Evolutionary conservation across 2,329 filamentous ascomycete genomes (phyloP), one percentile per base, ranked within the genome.

Genomic region (Aspergillus sp.): DNA sequence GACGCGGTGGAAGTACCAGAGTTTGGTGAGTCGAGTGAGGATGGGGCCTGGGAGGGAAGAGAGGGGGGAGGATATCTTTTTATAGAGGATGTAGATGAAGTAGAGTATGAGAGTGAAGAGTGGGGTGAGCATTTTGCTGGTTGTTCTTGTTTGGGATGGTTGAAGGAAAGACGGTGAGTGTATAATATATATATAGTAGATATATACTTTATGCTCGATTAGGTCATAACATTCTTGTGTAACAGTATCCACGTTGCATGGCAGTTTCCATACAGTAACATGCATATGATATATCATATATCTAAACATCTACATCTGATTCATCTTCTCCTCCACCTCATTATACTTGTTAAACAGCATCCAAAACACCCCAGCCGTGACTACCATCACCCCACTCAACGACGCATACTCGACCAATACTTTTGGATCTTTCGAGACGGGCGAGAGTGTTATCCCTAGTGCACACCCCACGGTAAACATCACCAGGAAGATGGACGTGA

Each of bases 1-100:
- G 5, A 74, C 59, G 4, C 61, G 60, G 3, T 49, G 49, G 10
- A 75, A 59, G 39, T 72, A 72, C 69, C 72, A 76, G 1, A 71
- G 50, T 2, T 65, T 59, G 4, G 69, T 71, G 45, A 75, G 69
- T 6, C 72, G 61, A 8, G 73, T 62, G 32, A 62, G 56, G 35
- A 72, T 67, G 0, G 73, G 74, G 0, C 74, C 73, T 0, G 73
- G 73, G 13, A 76, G 57, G 6, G 51, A 50, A 31, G 61, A 60
- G 4, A 71, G 59, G 3, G 70, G 70, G 10, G 63, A 64, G 3
- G 46, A 47, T 34, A 61, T 39, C 31, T 53, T 49, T 31, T 42
- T 46, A 29, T 54, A 49, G 19, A 64, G 33, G 13, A 51, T 45
- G 7, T 47, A 27, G 9, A 60, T 13, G 8, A 58, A 10, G 9